Conservation (phyloP, 116 monocot genomes). For the Papilionanthe hybrid region DNA sequence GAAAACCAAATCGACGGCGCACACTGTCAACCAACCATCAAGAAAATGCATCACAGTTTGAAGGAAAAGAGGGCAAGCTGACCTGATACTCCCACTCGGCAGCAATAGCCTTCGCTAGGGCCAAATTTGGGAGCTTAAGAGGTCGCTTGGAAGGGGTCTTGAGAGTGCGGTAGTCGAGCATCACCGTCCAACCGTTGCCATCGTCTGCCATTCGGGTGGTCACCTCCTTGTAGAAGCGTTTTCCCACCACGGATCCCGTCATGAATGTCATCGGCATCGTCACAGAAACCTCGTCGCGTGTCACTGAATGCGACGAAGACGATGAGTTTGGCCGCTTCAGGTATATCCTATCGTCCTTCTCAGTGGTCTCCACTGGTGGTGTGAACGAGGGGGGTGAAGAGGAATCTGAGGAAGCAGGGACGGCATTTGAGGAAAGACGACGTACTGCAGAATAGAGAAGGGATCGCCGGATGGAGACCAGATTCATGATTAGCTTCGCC, state of each 20-base stretch:
- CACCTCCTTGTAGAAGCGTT: constrained; percentile 83
- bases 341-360: constrained; percentile 45
- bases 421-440: not conserved
- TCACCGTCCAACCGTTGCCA: constrained; percentile 93
- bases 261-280: constrained; percentile 83
- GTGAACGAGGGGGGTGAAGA: not conserved
- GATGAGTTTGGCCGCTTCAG: constrained; percentile 35
- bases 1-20: not conserved
- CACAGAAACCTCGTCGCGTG: constrained; percentile 64
- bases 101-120: constrained; percentile 84
- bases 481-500: not conserved
- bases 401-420: not conserved
- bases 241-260: constrained; percentile 92
- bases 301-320: constrained; percentile 12
- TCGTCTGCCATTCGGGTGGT: constrained; percentile 75
- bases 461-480: constrained; percentile 1
- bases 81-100: constrained; percentile 99
- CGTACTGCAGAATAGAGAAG: not conserved
- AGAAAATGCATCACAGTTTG: not conserved
- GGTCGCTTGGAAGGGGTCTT: constrained; percentile 78
- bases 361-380: not conserved
- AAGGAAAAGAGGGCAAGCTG: not conserved
- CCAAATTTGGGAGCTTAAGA: constrained; percentile 69
- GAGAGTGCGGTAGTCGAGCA: constrained; percentile 94
- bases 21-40: not conserved